These are phyloP conservation scores for Metschnikowia kunwiensis DNA, from an alignment of 805 yeast species.

Conservation along the genomic window DNA sequence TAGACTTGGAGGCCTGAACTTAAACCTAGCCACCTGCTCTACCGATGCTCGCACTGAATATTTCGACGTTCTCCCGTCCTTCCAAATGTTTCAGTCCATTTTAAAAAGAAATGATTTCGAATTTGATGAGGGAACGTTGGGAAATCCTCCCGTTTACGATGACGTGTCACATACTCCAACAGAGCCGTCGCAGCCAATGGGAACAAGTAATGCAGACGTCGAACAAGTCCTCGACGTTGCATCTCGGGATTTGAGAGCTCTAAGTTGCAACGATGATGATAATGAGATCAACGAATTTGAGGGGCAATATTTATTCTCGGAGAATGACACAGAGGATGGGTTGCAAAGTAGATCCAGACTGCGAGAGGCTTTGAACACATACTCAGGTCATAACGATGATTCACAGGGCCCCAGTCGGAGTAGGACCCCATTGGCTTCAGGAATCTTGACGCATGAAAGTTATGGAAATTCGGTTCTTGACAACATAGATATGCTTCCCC, in stretches of 20 bases:
- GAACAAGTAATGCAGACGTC: slow-evolving; percentile 1
- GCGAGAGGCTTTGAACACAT: slow-evolving; percentile 2
- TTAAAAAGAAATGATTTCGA: slow-evolving; percentile 41
- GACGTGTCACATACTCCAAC: slow-evolving; percentile 23
- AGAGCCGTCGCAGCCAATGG: not conserved
- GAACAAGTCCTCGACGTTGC: slow-evolving; percentile 12
- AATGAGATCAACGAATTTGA: slow-evolving; percentile 13
- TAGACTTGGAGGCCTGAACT: slow-evolving; percentile 13
- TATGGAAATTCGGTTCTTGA: slow-evolving; percentile 50
- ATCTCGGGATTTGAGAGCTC: slow-evolving; percentile 7
- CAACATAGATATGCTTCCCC: slow-evolving; percentile 49
- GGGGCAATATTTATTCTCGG: slow-evolving; percentile 19
- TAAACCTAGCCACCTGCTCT: slow-evolving; percentile 10
- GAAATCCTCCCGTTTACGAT: slow-evolving; percentile 38
- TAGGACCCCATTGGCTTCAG: slow-evolving; percentile 2
- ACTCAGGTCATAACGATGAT: not conserved
- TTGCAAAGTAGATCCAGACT: slow-evolving; percentile 11
- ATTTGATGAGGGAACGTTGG: slow-evolving; percentile 32
- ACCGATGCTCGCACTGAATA: slow-evolving; percentile 21
- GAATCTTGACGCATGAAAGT: slow-evolving; percentile 17
- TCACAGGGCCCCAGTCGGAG: slow-evolving; percentile 2
- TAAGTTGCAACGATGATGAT: slow-evolving; percentile 7
- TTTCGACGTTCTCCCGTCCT: slow-evolving; percentile 64
- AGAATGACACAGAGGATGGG: slow-evolving; percentile 17
- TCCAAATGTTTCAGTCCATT: slow-evolving; percentile 61